Evolutionary conservation across 2,329 filamentous ascomycete genomes (phyloP).

Genomic region (Fusarium robinianum): DNA sequence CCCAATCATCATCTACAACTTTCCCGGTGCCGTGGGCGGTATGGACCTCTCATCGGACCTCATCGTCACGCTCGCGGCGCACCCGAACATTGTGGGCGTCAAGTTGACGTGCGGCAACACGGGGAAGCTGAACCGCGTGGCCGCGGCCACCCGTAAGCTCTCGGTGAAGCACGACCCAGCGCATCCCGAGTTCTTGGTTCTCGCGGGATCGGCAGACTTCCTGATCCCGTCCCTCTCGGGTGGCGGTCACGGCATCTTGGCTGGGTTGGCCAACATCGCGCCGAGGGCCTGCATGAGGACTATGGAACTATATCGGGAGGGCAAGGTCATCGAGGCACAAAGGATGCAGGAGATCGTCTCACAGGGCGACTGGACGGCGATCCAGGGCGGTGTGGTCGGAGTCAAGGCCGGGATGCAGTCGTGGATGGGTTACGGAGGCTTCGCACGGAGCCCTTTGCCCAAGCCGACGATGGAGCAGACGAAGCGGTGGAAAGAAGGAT

Average conservation of each 20-base stretch:
- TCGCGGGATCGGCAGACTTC: constrained; percentile 76
- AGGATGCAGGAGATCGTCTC: constrained; percentile 68
- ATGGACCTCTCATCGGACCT: constrained; percentile 67
- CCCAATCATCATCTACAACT: constrained; percentile 72
- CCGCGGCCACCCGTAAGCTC: constrained; percentile 58
- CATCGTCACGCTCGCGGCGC: constrained; percentile 61
- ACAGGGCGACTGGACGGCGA: constrained; percentile 72
- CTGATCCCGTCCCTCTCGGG: constrained; percentile 69
- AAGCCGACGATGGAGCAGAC: constrained; percentile 55
- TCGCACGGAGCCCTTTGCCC: constrained; percentile 38
- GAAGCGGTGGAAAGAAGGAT: constrained; percentile 59
- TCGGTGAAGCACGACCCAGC: constrained; percentile 15
- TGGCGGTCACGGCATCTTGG: constrained; percentile 72
- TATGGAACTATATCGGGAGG: constrained; percentile 62
- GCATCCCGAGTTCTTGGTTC: constrained; percentile 62
- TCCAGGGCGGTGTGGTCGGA: constrained; percentile 71
- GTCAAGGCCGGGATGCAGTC: constrained; percentile 70
- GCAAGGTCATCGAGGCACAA: constrained; percentile 62
- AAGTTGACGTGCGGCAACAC: constrained; percentile 74
- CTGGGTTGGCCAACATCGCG: constrained; percentile 72
- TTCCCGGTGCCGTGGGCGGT: constrained; percentile 65
- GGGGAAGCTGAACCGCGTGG: constrained; percentile 68
- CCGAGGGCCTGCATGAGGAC: constrained; percentile 68
- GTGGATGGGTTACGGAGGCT: constrained; percentile 71
- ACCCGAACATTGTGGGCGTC: constrained; percentile 69